Conservation (phyloP, 2,329 filamentous ascomycete genomes). For the Pseudogymnoascus pannorum region DNA sequence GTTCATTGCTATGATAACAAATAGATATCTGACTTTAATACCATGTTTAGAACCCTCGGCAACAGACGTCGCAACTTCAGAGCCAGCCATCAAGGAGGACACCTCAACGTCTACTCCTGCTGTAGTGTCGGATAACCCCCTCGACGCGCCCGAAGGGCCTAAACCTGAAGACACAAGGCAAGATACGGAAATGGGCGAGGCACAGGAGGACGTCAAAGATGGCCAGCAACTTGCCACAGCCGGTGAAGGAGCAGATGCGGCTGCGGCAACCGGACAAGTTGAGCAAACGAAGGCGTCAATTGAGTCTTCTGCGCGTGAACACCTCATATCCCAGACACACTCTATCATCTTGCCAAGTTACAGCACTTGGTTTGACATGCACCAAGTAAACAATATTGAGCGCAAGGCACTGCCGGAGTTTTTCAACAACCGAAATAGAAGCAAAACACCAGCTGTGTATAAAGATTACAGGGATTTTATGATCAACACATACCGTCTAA, state of each 20-base stretch:
- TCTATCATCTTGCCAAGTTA: slow-evolving; percentile 96
- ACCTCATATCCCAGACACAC: slow-evolving; percentile 88
- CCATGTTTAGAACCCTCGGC: slow-evolving; percentile 52
- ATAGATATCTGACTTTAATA: slow-evolving; percentile 17
- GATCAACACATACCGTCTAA: slow-evolving; percentile 98
- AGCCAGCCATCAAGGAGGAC: slow-evolving; percentile 52
- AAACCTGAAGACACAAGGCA: slow-evolving; percentile 54
- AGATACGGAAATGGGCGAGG: slow-evolving; percentile 77
- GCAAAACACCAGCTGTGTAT: slow-evolving; percentile 95
- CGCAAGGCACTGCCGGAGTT: slow-evolving; percentile 94
- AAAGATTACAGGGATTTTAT: slow-evolving; percentile 99
- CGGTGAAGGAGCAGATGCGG: slow-evolving; percentile 38
- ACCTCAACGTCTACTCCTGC: slow-evolving; percentile 51
- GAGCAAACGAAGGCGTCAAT: slow-evolving; percentile 71
- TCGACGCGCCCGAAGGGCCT: slow-evolving; percentile 61
- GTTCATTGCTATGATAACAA: neutral
- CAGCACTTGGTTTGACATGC: slow-evolving; percentile 99
- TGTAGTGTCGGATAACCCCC: slow-evolving; percentile 53
- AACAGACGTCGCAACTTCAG: slow-evolving; percentile 41
- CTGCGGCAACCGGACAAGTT: slow-evolving; percentile 44
- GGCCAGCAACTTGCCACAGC: slow-evolving; percentile 37
- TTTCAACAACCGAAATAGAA: slow-evolving; percentile 96
- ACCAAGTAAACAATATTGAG: slow-evolving; percentile 81
- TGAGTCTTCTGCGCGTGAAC: slow-evolving; percentile 81
- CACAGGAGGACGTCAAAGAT: slow-evolving; percentile 43